These are phyloP conservation scores for Zopfia rhizophila DNA, from an alignment of 2,329 filamentous ascomycete species.

Conservation along the genomic window DNA sequence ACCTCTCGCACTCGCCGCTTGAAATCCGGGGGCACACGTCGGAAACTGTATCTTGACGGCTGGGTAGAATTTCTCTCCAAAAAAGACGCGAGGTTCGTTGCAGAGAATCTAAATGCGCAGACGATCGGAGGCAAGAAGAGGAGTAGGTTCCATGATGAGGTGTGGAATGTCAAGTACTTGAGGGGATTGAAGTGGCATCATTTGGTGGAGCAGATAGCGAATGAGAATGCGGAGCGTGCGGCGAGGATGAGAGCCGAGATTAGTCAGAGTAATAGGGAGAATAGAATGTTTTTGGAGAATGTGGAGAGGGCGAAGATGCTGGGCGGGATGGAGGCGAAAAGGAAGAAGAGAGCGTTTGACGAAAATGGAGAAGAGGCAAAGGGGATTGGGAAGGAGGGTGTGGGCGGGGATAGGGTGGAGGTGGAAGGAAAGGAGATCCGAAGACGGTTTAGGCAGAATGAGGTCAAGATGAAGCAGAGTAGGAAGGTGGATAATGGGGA, in stretches of 20 bases:
- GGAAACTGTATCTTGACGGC: conserved; percentile 82
- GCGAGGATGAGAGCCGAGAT: conserved; percentile 83
- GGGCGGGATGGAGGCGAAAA: conserved; percentile 69
- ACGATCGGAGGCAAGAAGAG: conserved; percentile 87
- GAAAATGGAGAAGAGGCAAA: conserved; percentile 67
- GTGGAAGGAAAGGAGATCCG: conserved; percentile 47
- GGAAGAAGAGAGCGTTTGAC: no score
- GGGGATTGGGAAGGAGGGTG: conserved; percentile 63
- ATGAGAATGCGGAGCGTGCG: conserved; percentile 82
- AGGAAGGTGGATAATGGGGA: conserved; percentile 45
- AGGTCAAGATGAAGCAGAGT: conserved; percentile 56
- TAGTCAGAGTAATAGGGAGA: conserved; percentile 78
- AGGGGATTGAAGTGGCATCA: conserved; percentile 84
- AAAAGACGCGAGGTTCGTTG: conserved; percentile 78
- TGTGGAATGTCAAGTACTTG: conserved; percentile 86
- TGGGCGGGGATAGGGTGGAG: conserved; percentile 25
- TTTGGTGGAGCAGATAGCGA: conserved; percentile 78
- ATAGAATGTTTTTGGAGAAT: conserved; percentile 82
- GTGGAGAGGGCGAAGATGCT: conserved; percentile 83
- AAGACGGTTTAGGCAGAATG: conserved; percentile 71
- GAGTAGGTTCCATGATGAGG: conserved; percentile 83
- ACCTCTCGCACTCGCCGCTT: conserved; percentile 73
- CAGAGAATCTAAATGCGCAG: conserved; percentile 78
- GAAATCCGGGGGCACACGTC: conserved; percentile 81
- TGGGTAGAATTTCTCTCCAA: conserved; percentile 87